Evolutionary conservation across 139 green algal species (phyloP).

Genomic region (Chlorella ohadii): DNA sequence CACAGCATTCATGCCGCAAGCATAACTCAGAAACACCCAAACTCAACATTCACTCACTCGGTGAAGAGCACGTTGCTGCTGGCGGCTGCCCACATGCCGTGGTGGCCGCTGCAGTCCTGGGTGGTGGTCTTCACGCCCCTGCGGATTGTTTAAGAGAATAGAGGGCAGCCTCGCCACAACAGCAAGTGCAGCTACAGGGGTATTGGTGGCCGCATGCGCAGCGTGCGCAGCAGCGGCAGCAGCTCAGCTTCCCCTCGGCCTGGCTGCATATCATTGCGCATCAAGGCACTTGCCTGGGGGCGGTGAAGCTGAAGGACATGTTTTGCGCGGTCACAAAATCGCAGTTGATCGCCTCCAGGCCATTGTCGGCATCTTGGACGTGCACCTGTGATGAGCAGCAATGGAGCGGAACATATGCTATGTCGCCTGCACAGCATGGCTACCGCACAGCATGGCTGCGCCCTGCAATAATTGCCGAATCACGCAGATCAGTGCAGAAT

Average conservation of each 20-base stretch:
- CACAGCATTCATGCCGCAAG: too few relatives aligned
- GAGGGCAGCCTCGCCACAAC: background rate
- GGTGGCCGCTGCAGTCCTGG: background rate
- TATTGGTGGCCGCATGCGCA: background rate
- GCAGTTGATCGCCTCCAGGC: background rate
- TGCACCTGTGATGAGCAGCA: too few relatives aligned
- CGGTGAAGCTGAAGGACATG: background rate
- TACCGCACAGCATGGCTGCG: background rate
- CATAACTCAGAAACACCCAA: too few relatives aligned
- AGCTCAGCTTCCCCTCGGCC: too few relatives aligned
- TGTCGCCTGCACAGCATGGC: too few relatives aligned
- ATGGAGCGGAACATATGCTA: too few relatives aligned
- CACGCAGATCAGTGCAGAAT: too few relatives aligned
- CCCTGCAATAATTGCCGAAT: too few relatives aligned
- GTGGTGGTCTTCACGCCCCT: background rate
- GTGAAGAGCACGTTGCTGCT: conserved; percentile 13
- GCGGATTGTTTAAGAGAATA: background rate
- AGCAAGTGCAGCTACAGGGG: background rate
- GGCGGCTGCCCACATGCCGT: conserved; percentile 11
- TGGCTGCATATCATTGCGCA: too few relatives aligned
- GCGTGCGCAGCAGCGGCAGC: too few relatives aligned
- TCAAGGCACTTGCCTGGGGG: background rate
- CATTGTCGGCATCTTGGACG: background rate
- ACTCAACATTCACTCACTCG: too few relatives aligned
- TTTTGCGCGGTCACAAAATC: conserved; percentile 19